Evolutionary conservation across 2,329 filamentous ascomycete species (phyloP).

Genomic region (Exophiala spinifera): DNA sequence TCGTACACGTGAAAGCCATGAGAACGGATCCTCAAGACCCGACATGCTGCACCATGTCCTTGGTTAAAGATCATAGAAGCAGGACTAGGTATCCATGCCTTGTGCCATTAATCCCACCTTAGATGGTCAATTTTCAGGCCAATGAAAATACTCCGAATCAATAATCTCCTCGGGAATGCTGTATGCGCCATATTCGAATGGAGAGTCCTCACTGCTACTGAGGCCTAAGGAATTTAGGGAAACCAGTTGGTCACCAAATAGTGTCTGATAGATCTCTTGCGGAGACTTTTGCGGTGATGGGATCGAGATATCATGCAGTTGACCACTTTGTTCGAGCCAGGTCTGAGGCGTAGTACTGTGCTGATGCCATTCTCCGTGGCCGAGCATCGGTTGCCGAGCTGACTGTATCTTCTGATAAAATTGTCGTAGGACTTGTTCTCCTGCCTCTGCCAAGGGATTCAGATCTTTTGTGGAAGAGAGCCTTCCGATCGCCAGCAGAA

Average conservation of each 20-base stretch:
- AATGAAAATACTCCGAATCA: too few species aligned
- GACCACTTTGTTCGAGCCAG: background rate
- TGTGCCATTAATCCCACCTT: too few species aligned
- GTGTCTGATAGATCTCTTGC: background rate
- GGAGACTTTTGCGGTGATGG: background rate
- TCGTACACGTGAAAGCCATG: too few species aligned
- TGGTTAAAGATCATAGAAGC: too few species aligned
- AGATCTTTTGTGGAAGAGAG: constrained; percentile 1
- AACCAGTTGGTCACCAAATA: background rate
- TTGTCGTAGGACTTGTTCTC: constrained; percentile 1
- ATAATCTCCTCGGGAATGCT: too few species aligned
- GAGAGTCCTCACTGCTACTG: background rate
- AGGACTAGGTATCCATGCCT: too few species aligned
- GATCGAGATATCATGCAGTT: background rate
- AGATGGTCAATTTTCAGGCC: too few species aligned
- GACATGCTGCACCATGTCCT: too few species aligned
- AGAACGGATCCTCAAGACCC: too few species aligned
- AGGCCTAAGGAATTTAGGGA: background rate
- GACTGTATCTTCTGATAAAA: constrained; percentile 4
- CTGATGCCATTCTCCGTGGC: background rate
- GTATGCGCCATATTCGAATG: too few species aligned
- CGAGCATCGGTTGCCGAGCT: background rate
- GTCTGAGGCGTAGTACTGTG: background rate
- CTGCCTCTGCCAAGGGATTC: background rate
- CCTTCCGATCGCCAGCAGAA: background rate